A percentile compares a stretch with the other conserved stretches of the same genome.
These are phyloP conservation scores for Pseudocercospora fijiensis DNA, from an alignment of 2,329 filamentous ascomycete species.

Conservation along the genomic window DNA sequence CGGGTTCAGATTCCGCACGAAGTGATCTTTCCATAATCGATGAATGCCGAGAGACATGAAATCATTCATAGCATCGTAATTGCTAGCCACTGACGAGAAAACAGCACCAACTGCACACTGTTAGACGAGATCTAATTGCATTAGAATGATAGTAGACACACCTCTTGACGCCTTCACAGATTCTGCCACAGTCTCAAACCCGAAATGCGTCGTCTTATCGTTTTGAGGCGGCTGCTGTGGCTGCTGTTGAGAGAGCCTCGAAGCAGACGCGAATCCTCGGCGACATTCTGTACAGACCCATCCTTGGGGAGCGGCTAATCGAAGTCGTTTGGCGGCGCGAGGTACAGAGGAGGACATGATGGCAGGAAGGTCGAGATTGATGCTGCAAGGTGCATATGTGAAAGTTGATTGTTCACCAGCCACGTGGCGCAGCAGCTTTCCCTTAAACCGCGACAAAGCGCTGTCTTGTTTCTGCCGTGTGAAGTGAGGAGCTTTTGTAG, in stretches of 20 bases:
- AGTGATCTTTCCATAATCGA: slow-evolving; percentile 95
- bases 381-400: neutral
- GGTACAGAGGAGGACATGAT: slow-evolving; percentile 30
- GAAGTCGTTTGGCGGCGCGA: slow-evolving; percentile 37
- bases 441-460: slow-evolving; percentile 2
- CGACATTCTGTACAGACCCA: slow-evolving; percentile 32
- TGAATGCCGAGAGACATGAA: slow-evolving; percentile 98
- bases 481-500: neutral
- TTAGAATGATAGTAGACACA: slow-evolving; percentile 31
- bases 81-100: slow-evolving; percentile 90
- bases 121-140: slow-evolving; percentile 9
- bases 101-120: slow-evolving; percentile 68
- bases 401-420: neutral
- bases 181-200: slow-evolving; percentile 81
- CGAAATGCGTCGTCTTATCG: slow-evolving; percentile 78
- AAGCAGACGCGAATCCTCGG: slow-evolving; percentile 23
- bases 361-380: slow-evolving; percentile 4
- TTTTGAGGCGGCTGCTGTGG: slow-evolving; percentile 37
- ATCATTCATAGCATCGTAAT: slow-evolving; percentile 98
- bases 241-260: slow-evolving; percentile 14
- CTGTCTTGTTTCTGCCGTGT: neutral
- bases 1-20: slow-evolving; percentile 86
- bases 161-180: slow-evolving; percentile 70
- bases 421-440: neutral
- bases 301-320: slow-evolving; percentile 22